A percentile compares a stretch with the other conserved stretches of the same genome.
phyloP scores from a whole-genome alignment of 2,329 filamentous ascomycete genomes.

The Colletotrichum magnum region DNA sequence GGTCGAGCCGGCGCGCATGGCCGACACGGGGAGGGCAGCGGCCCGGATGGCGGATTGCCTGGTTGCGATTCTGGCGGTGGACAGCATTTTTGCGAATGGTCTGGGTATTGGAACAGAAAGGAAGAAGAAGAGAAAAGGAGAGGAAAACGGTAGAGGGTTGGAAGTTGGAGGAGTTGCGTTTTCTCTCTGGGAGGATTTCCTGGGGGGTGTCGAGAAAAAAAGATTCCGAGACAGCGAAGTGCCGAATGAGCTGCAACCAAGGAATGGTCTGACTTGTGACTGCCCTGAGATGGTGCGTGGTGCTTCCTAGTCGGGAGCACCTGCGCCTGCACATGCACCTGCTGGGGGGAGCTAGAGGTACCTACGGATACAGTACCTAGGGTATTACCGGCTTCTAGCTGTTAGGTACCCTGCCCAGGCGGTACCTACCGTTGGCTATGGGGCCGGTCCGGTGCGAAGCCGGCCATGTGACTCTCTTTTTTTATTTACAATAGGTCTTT shows the following conservation, averaged over 20 bases:
- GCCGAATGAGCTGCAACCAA: constrained; percentile 37
- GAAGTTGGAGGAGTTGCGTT: background rate
- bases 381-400: background rate
- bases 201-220: constrained; percentile 20
- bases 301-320: constrained; percentile 11
- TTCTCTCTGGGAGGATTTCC: constrained; percentile 6
- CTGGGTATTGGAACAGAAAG: background rate
- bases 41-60: constrained; percentile 41
- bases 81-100: constrained; percentile 37
- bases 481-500: too few relatives aligned
- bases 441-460: constrained; percentile 15
- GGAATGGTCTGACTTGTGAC: constrained; percentile 39
- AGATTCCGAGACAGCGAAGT: constrained; percentile 40
- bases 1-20: constrained; percentile 73
- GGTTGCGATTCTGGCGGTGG: constrained; percentile 41
- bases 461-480: constrained; percentile 12
- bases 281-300: constrained; percentile 14
- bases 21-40: constrained; percentile 37
- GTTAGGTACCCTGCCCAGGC: too few relatives aligned
- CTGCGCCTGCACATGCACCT: too few relatives aligned
- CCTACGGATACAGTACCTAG: background rate
- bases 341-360: too few relatives aligned
- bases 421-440: background rate
- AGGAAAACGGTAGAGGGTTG: constrained; percentile 1
- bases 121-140: background rate